Evolutionary conservation across 2,329 filamentous ascomycete species (phyloP), one percentile per base, ranked within the genome.

Genomic region (Dendryphion nanum): DNA sequence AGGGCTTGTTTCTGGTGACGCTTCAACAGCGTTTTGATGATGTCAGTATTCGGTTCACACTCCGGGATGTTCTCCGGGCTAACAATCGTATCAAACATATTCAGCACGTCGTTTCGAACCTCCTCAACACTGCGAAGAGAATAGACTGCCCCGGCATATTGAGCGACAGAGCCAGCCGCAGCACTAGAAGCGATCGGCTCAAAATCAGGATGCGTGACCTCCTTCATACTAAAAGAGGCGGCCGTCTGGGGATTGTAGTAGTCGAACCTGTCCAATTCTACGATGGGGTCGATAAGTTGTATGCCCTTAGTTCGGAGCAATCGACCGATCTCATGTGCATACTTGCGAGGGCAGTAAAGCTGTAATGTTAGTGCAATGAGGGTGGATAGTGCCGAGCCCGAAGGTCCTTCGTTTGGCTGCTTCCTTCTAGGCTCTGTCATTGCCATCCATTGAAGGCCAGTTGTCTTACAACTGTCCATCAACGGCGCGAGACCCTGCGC

Each of bases 1-100:
- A 97, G 75, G 0, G 86, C 91, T 66, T 96, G 89, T 63, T 88
- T 93, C 63, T 97, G 91, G 66, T 97, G 91, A 41, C 77, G 76
- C 29, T 96, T 79, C 14, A 97, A 70, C 18, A 79, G 74, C 0
- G 70, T 74, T 0, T 83, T 89, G 39, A 76, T 75, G 37, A 93
- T 76, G 5, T 68, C 47, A 37, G 80, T 74, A 13, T 13, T 28
- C 0, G 87, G 77, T 4, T 91, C 82, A 69, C 84, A 81, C 48
- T 83, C 78, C 0, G 86, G 85, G 5, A 97, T 70, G 42, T 88
- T 81, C 39, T 94, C 85, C 7, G 77, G 82, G 52, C 83, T 83
- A 18, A 83, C 79, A 26, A 96, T 78, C 6, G 83, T 85, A 67
- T 96, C 89, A 55, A 98, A 95, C 59, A 97, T 87, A 29, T 81